Evolutionary conservation across 106 monocot genomes (phyloP), one percentile per base, ranked within the genome.

Genomic region (Dendrobium catenatum): DNA sequence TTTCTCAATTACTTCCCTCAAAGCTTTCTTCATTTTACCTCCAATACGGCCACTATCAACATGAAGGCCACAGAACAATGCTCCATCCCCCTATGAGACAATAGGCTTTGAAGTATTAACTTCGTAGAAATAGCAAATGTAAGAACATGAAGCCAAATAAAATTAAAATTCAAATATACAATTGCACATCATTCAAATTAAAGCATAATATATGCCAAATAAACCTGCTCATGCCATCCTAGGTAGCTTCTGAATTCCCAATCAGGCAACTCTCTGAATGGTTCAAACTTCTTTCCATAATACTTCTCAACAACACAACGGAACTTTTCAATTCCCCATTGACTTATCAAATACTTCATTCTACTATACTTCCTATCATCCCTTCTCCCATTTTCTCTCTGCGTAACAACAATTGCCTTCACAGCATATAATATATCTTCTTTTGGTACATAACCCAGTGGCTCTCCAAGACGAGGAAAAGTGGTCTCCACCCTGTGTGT

Each of bases 201-300:
- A 42, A 1, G 19, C 27, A 27, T 17, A 61, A 15, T 17, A 54
- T 55, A 73, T 15, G 15, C 6, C 24, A 68, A 24, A 22, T 6
- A 15, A 79, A 93, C 95, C 93, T 99, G 99, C 78, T 99, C 93
- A 77, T 99, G 95, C 99, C 99, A 99, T 77, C 99, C 99, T 40
- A 99, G 86, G 80, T 99, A 93, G 55, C 88, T 90, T 82, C 88
- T 90, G 55, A 99, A 99, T 77, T 99, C 90, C 99, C 99, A 95
- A 31, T 93, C 93, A 8, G 93, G 95, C 78, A 95, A 78, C 55
- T 91, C 90, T 29, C 78, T 84, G 79, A 91, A 99, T 6, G 89
- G 79, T 70, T 93, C 89, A 85, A 99, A 93, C 48, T 93, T 93
- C 86, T 90, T 99, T 41, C 95, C 95, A 80, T 95, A 99, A 70